Evolutionary conservation across 2,329 filamentous ascomycete species (phyloP).

Genomic region (Pyrenophora seminiperda): DNA sequence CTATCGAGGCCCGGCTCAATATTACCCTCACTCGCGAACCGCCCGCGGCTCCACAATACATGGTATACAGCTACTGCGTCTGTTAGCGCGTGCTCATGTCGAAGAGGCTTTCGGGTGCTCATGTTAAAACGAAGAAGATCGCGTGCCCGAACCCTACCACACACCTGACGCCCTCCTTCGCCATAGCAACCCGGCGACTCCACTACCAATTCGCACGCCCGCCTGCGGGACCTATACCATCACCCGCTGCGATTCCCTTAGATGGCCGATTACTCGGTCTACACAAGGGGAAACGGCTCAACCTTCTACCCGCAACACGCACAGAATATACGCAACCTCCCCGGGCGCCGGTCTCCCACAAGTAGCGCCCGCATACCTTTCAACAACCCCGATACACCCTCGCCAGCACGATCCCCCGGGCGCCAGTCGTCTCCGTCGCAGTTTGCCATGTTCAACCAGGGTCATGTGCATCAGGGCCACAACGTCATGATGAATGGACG

Average conservation of each 20-base stretch:
- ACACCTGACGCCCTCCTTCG: constrained; percentile 44
- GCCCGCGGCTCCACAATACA: constrained; percentile 25
- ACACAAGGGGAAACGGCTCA: constrained; percentile 65
- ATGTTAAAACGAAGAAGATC: constrained; percentile 58
- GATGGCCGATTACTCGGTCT: constrained; percentile 71
- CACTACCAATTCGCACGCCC: constrained; percentile 34
- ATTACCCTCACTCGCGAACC: constrained; percentile 19
- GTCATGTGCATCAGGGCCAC: constrained; percentile 67
- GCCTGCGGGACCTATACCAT: constrained; percentile 35
- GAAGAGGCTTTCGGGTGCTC: constrained; percentile 45
- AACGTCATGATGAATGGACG: constrained; percentile 77
- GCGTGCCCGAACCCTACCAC: constrained; percentile 52
- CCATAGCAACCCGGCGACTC: constrained; percentile 31
- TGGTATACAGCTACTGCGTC: constrained; percentile 35
- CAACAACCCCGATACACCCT: constrained; percentile 58
- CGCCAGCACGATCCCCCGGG: constrained; percentile 63
- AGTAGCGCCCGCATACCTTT: constrained; percentile 52
- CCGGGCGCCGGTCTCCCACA: constrained; percentile 55
- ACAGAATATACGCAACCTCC: constrained; percentile 53
- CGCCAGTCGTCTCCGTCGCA: constrained; percentile 55
- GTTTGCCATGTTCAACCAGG: constrained; percentile 74
- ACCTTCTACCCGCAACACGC: constrained; percentile 63
- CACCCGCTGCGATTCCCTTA: constrained; percentile 51
- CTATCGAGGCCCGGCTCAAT: constrained; percentile 22
- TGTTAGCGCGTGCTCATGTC: constrained; percentile 42